Base-by-base conservation (phyloP, 2,329 filamentous ascomycete genomes). In the Graphium sp. region DNA sequence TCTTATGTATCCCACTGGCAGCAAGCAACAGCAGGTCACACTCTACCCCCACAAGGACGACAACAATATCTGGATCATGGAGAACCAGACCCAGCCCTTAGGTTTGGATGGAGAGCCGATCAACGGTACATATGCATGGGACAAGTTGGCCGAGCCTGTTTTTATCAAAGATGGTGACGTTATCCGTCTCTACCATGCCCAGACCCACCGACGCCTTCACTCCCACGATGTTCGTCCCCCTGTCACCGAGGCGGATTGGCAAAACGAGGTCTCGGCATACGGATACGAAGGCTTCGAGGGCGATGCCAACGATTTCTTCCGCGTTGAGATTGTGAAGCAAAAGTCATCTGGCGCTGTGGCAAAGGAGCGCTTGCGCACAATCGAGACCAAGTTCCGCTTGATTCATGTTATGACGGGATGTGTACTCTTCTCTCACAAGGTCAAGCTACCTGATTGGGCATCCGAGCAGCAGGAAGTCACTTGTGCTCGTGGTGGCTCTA, bases 391-490 rank as follows among this genome's bases (percentile, higher is more conserved):
- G 58, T 98, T 98, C 61, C 79, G 74, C 47, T 76, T 98, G 24
- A 69, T 95, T 19, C 89, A 98, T 47, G 58, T 93, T 48, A 95
- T 98, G 89, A 93, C 84, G 37, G 85, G 87, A 26, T 98, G 89
- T 47, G 80, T 77, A 9, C 65, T 98, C 15, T 98, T 98, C 62
- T 95, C 87, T 1, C 89, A 98, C 66, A 95, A 94, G 60, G 85
- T 95, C 49, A 98, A 98, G 61, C 74, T 98, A 33, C 89, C 89
- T 4, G 84, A 92, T 3, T 98, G 89, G 89, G 89, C 81, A 26
- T 98, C 78, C 29, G 89, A 95, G 52, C 89, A 98, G 52, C 89
- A 98, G 52, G 89, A 98, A 54, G 89, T 98, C n/a, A 95, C 87
- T 13, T 98, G 89, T 47, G 89, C 89, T 6, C 78, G 75, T 41